Evolutionary conservation across 2,329 filamentous ascomycete species (phyloP).

Genomic region (Rhexocercosporidium sp.): DNA sequence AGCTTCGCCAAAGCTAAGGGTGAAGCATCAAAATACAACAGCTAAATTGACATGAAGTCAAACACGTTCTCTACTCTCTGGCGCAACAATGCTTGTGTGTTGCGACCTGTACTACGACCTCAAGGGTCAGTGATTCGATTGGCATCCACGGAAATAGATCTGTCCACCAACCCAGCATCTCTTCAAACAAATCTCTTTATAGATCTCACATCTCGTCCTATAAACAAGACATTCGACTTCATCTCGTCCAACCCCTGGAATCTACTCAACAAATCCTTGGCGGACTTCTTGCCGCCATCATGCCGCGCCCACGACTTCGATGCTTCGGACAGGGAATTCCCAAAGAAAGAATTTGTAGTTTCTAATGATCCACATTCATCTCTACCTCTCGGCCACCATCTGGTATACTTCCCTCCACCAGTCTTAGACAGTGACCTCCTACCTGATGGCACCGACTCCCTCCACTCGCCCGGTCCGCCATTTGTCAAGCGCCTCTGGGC

Average conservation of each 20-base stretch:
- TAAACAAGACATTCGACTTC: slow-evolving; percentile 50
- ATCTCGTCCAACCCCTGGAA: slow-evolving; percentile 66
- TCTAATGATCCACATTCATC: background rate
- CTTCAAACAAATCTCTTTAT: slow-evolving; percentile 29
- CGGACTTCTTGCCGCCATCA: slow-evolving; percentile 55
- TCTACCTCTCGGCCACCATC: slow-evolving; percentile 72
- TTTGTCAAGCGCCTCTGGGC: slow-evolving; percentile 88
- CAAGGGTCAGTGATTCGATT: background rate
- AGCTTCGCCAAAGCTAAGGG: background rate
- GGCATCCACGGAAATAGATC: background rate
- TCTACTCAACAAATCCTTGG: slow-evolving; percentile 68
- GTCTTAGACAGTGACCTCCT: slow-evolving; percentile 66
- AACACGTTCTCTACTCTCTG: slow-evolving; percentile 7
- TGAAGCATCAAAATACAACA: background rate
- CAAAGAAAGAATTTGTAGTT: background rate
- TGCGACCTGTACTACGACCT: background rate
- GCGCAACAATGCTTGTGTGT: background rate
- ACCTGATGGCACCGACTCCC: slow-evolving; percentile 82
- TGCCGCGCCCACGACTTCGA: slow-evolving; percentile 33
- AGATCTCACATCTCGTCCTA: slow-evolving; percentile 33
- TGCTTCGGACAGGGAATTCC: background rate
- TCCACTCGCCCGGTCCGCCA: slow-evolving; percentile 74
- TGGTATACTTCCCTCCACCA: slow-evolving; percentile 84
- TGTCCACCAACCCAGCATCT: background rate
- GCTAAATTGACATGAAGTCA: slow-evolving; percentile 20